Conservation (phyloP, 768 basidiomycete genomes). For the Daedaleopsis nitida region DNA sequence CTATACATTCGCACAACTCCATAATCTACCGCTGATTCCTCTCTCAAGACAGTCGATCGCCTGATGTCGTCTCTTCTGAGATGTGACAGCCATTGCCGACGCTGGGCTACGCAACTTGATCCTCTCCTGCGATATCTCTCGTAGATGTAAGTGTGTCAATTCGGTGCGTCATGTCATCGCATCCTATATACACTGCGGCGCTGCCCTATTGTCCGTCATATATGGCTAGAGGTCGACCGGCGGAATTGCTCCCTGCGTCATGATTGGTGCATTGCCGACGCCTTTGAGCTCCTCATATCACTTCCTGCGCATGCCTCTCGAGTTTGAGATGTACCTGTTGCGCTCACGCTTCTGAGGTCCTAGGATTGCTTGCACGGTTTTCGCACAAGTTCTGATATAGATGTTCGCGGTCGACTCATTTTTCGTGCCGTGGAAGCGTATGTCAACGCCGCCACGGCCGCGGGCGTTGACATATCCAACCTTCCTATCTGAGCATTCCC, state of each 20-base stretch:
- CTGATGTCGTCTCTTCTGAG: not conserved
- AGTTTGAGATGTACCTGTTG: not conserved
- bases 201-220: not conserved
- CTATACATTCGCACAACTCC: slow-evolving; percentile 7
- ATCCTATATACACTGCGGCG: not conserved
- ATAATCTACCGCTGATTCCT: slow-evolving; percentile 17
- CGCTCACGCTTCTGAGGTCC: not conserved
- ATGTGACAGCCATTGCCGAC: not conserved
- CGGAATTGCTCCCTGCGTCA: not conserved
- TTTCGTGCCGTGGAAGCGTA: slow-evolving; percentile 5
- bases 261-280: not conserved
- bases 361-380: not conserved
- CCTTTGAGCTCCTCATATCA: not conserved
- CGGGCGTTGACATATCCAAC: slow-evolving; percentile 1
- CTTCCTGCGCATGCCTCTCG: too few relatives aligned
- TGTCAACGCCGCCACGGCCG: not conserved
- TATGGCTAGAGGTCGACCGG: not conserved
- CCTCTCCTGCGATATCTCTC: too few relatives aligned
- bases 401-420: not conserved
- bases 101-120: not conserved
- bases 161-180: not conserved
- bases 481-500: slow-evolving; percentile 12
- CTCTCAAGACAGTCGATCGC: slow-evolving; percentile 9
- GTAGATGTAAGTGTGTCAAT: not conserved
- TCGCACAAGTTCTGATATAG: not conserved